Evolutionary conservation across 2,329 filamentous ascomycete species (phyloP).

Genomic region (Ascocoryne sarcoides): DNA sequence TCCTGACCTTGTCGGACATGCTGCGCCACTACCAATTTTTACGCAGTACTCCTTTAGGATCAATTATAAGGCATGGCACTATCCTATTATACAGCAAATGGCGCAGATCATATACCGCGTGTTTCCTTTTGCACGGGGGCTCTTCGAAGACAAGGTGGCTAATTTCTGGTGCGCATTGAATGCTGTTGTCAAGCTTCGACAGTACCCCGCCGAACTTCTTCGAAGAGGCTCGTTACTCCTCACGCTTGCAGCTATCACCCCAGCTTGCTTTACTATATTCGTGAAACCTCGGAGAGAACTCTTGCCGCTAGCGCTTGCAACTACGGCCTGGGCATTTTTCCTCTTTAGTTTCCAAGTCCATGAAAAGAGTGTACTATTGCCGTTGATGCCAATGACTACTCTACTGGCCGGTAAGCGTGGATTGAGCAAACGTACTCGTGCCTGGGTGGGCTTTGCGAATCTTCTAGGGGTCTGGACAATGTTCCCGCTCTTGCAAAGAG

Average conservation of each 20-base stretch:
- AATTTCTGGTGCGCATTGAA: slow-evolving; percentile 97
- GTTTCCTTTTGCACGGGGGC: slow-evolving; percentile 88
- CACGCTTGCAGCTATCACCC: slow-evolving; percentile 68
- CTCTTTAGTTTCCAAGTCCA: slow-evolving; percentile 97
- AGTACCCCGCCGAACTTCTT: slow-evolving; percentile 61
- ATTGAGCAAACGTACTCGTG: slow-evolving; percentile 63
- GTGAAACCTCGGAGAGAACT: slow-evolving; percentile 67
- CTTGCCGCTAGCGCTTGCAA: slow-evolving; percentile 70
- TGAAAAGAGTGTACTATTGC: slow-evolving; percentile 92
- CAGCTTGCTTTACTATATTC: slow-evolving; percentile 73
- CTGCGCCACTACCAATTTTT: slow-evolving; percentile 54
- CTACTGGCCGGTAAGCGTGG: slow-evolving; percentile 73
- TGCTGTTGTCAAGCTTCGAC: slow-evolving; percentile 76
- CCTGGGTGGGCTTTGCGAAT: slow-evolving; percentile 96
- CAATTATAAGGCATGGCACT: slow-evolving; percentile 59
- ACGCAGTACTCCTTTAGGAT: slow-evolving; percentile 48
- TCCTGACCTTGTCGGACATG: slow-evolving; percentile 47
- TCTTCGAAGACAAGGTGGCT: slow-evolving; percentile 98
- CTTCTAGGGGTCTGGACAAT: slow-evolving; percentile 85
- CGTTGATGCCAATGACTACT: slow-evolving; percentile 86
- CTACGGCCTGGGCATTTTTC: slow-evolving; percentile 94
- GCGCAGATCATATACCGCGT: slow-evolving; percentile 83
- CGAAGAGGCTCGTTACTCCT: slow-evolving; percentile 66
- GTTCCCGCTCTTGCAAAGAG: slow-evolving; percentile 80
- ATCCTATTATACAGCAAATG: slow-evolving; percentile 67